Percentiles rank a stretch among this genome's conserved stretches.
Evolutionary conservation across 129 eudicot species (phyloP).

Genomic region (Centella asiatica): DNA sequence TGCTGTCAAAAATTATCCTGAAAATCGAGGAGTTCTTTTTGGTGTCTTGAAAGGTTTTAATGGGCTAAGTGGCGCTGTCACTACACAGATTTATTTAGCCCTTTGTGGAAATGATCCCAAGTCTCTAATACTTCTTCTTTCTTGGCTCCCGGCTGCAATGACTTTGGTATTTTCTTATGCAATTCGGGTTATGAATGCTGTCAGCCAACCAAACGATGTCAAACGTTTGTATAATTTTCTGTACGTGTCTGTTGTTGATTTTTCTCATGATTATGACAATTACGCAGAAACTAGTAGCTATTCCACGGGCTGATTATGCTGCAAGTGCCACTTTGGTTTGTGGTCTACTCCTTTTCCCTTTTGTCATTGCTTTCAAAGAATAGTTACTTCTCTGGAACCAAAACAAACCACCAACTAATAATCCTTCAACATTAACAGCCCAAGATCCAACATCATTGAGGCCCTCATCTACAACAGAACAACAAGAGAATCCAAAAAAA

Average conservation of each 20-base stretch:
- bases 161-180: slow-evolving; percentile 50
- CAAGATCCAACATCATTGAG: slow-evolving; percentile 9
- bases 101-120: slow-evolving; percentile 60
- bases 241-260: slow-evolving; percentile 34
- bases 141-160: slow-evolving; percentile 77
- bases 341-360: slow-evolving; percentile 44
- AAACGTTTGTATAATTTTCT: slow-evolving; percentile 44
- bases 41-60: slow-evolving; percentile 68
- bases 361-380: slow-evolving; percentile 43
- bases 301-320: slow-evolving; percentile 37
- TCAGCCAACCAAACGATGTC: slow-evolving; percentile 22
- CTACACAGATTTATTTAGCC: slow-evolving; percentile 64
- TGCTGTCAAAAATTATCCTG: slow-evolving; percentile 60
- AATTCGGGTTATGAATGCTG: slow-evolving; percentile 33
- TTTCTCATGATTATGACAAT: slow-evolving; percentile 58
- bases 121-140: slow-evolving; percentile 47
- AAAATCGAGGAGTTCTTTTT: slow-evolving; percentile 51
- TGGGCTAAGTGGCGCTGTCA: slow-evolving; percentile 74
- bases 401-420: slow-evolving; percentile 11
- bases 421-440: slow-evolving; percentile 10
- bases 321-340: slow-evolving; percentile 40
- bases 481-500: slow-evolving; percentile 2
- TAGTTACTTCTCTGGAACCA: slow-evolving; percentile 27
- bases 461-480: background rate
- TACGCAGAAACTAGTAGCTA: slow-evolving; percentile 30